Evolutionary conservation across 2,329 filamentous ascomycete genomes (phyloP), one percentile per base, ranked within the genome.

Genomic region (Ceratocystis cubensis): DNA sequence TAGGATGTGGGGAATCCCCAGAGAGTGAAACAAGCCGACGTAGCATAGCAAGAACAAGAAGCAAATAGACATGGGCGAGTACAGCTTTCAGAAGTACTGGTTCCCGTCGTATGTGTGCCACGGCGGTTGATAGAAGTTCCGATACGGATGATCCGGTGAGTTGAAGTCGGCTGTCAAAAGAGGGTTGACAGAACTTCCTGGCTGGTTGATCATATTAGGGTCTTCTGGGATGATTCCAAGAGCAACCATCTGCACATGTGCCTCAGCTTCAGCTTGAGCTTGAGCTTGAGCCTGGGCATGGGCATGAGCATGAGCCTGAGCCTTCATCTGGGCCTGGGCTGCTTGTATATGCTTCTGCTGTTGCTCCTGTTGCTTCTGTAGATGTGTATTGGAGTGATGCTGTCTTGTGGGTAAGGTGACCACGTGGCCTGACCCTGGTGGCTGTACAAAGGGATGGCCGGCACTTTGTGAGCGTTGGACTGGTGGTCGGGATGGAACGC

Each of bases 141-240:
- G 87, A 72, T 94, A 95, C 0, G 91, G 89, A 75, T 92, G 89
- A 70, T 90, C 86, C 3, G 88, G 87, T 70, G 87, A 79, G 28
- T 81, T 87, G 73, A 94, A 94, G 72, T 94, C 88, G 0, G 88
- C 89, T 28, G 83, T 84, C 70, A 87, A 81, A 48, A 93, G 75
- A 1, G 89, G 89, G 71, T 93, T 93, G 5, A 87, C 74, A 13
- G 78, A 78, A 20, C 37, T 17, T 10, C 50, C 33, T 17, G 57
- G 7, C 48, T 63, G 41, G 61, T 46, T 45, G 22, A 46, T 46
- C 45, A 50, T 63, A 44, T 46, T 48, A 6, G 22, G 61, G 61
- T 48, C 41, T 48, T 46, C 57, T 20, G 48, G 64, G 17, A 65
- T 61, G 48, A 66, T 62, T 25, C 59, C 63, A 45, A 63, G 25